Evolutionary conservation across 2,329 filamentous ascomycete genomes (phyloP), one percentile per base, ranked within the genome.

Genomic region (Cladosporium sphaerospermum): DNA sequence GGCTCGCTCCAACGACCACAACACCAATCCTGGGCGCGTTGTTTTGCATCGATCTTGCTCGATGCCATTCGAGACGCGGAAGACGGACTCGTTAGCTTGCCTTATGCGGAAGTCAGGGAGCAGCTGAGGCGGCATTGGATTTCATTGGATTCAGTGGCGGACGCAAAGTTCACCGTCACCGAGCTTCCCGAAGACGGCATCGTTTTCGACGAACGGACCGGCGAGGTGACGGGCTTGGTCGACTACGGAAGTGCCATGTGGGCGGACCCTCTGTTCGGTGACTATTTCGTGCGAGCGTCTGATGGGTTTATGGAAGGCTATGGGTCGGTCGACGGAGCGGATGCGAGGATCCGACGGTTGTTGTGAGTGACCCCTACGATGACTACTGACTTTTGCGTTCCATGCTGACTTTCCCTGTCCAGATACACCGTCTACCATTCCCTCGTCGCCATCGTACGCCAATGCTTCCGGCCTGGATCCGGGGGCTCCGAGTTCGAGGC

Each of bases 31-130:
- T 83, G 80, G 80, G 69, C 71, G 50, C 72, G 77, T 52, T 75
- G 75, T 10, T 83, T 82, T 58, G 65, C 74, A 19, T 60, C 63
- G 5, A 70, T 82, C 37, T 67, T 82, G 16, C 79, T 82, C 61
- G 68, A 72, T 9, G 67, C 75, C 8, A 67, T 83, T 19, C 77
- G 78, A 13, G 80, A 83, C 59, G 77, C 74, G 13, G 80, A 83
- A 61, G 79, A 83, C 54, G 77, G 78, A 65, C 74, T 81, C 10
- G 73, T 83, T 58, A 77, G 74, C 54, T 62, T 82, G 6, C 79
- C 79, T 0, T 82, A 82, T 59, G 71, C 75, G 9, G 73, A 75
- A 50, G 76, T 83, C 53, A 73, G 80, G 33, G 70, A 75, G 54
- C 72, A 77, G 50, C 55, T 79, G n/a, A 64, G 61, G 43, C 71